Percentiles rank a stretch among this genome's conserved stretches.
Evolutionary conservation across 495 filamentous ascomycete genomes (phyloP).

Genomic region (Aspergillus avenaceus): DNA sequence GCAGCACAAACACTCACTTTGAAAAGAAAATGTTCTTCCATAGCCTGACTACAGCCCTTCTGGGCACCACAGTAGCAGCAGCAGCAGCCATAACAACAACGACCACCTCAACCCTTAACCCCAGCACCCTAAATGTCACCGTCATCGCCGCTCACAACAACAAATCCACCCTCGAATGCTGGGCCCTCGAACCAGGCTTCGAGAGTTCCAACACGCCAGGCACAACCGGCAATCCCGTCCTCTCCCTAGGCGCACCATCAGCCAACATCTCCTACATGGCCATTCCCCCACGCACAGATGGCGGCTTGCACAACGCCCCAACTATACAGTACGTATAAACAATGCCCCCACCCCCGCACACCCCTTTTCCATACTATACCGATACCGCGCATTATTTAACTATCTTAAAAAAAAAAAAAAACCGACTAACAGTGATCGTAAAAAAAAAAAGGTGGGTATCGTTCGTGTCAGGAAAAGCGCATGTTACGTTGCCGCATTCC

Average conservation of each 20-base stretch:
- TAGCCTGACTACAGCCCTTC: conserved; percentile 18
- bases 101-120: conserved; percentile 11
- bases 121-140: conserved; percentile 36
- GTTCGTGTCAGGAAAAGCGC: conserved; percentile 46
- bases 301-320: conserved; percentile 50
- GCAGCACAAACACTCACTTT: background rate
- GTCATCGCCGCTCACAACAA: conserved; percentile 32
- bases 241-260: conserved; percentile 29
- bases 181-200: conserved; percentile 44
- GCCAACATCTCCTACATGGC: conserved; percentile 35
- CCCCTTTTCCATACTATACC: background rate
- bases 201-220: conserved; percentile 36
- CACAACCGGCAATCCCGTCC: conserved; percentile 29
- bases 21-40: conserved; percentile 9
- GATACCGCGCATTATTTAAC: too few species aligned
- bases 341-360: background rate
- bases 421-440: too few species aligned
- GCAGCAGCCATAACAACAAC: conserved; percentile 15
- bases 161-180: conserved; percentile 51
- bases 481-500: conserved; percentile 47
- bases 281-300: conserved; percentile 44
- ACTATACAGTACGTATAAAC: conserved; percentile 38
- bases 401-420: too few species aligned
- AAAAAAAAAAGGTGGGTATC: conserved; percentile 53
- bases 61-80: conserved; percentile 11